These are phyloP conservation scores for Fusarium drepaniforme DNA, from an alignment of 2,329 filamentous ascomycete species.

Conservation along the genomic window DNA sequence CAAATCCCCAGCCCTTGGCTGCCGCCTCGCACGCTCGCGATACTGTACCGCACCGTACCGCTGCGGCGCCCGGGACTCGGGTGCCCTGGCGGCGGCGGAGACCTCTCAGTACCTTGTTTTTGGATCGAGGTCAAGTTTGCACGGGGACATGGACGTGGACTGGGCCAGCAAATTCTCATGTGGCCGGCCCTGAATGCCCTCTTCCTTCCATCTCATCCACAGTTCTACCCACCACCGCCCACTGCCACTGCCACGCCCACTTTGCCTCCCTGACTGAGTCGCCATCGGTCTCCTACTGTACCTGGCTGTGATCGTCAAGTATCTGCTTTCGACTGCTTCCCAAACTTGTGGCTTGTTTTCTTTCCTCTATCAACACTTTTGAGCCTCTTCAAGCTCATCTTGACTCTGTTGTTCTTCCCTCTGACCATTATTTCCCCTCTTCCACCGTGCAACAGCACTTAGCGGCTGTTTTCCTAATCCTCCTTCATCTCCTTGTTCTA, in stretches of 20 bases:
- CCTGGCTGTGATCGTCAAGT: constrained; percentile 14
- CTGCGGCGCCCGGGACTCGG: constrained; percentile 29
- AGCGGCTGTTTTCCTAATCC: background rate
- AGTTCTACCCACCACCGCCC: background rate
- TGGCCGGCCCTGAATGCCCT: constrained; percentile 29
- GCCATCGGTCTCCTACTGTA: constrained; percentile 19
- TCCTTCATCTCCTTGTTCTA: constrained; percentile 13
- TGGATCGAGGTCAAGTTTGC: background rate
- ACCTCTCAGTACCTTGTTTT: constrained; percentile 10
- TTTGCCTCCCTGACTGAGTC: constrained; percentile 20
- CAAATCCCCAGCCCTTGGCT: constrained; percentile 21
- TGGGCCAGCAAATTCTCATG: constrained; percentile 24
- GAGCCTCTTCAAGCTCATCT: constrained; percentile 10
- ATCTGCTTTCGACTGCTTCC: constrained; percentile 13
- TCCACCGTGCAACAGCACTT: constrained; percentile 12
- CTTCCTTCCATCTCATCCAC: constrained; percentile 12
- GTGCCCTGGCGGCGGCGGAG: constrained; percentile 22
- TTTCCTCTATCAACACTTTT: constrained; percentile 2
- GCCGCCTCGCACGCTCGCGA: constrained; percentile 22
- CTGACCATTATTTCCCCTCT: background rate
- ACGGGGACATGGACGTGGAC: background rate
- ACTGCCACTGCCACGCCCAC: background rate
- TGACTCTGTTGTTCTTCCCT: background rate
- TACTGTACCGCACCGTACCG: constrained; percentile 16
- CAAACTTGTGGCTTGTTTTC: constrained; percentile 18